A percentile compares a stretch with the other conserved stretches of the same genome.
Conservation (phyloP, 2,329 filamentous ascomycete genomes). For the Cucurbitaria berberidis region DNA sequence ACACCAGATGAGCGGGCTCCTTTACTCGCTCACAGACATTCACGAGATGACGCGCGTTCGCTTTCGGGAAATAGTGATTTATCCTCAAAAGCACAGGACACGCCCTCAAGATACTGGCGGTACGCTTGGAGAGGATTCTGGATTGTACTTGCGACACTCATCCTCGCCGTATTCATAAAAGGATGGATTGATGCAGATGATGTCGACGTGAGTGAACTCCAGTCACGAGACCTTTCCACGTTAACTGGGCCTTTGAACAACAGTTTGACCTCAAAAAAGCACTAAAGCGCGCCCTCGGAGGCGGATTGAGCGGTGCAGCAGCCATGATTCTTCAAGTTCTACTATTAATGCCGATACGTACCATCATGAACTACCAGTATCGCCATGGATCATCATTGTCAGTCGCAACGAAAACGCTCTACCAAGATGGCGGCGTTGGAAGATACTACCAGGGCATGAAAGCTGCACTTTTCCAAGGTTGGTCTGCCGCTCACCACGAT, state of each 20-base stretch:
- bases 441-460: conserved; percentile 37
- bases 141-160: conserved; percentile 15
- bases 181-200: conserved; percentile 38
- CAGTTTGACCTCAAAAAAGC: conserved; percentile 38
- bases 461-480: conserved; percentile 34
- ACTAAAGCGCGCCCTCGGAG: conserved; percentile 34
- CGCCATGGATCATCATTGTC: conserved; percentile 34
- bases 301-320: conserved; percentile 37
- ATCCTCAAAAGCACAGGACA: conserved; percentile 17
- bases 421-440: conserved; percentile 31
- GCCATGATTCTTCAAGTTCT: conserved; percentile 40
- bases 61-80: conserved; percentile 9
- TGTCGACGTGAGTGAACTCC: conserved; percentile 24
- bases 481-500: too few species aligned
- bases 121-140: conserved; percentile 27
- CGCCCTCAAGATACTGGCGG: conserved; percentile 16
- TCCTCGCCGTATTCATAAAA: conserved; percentile 31
- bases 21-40: conserved; percentile 19
- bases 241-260: background rate
- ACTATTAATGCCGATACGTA: conserved; percentile 39
- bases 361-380: conserved; percentile 43
- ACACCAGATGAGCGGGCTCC: conserved; percentile 28
- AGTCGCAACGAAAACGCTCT: conserved; percentile 33
- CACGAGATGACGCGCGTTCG: conserved; percentile 2
- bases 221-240: background rate